phyloP scores from a whole-genome alignment of 1,284 basidiomycete species.

The Ustanciosporium gigantosporum region DNA sequence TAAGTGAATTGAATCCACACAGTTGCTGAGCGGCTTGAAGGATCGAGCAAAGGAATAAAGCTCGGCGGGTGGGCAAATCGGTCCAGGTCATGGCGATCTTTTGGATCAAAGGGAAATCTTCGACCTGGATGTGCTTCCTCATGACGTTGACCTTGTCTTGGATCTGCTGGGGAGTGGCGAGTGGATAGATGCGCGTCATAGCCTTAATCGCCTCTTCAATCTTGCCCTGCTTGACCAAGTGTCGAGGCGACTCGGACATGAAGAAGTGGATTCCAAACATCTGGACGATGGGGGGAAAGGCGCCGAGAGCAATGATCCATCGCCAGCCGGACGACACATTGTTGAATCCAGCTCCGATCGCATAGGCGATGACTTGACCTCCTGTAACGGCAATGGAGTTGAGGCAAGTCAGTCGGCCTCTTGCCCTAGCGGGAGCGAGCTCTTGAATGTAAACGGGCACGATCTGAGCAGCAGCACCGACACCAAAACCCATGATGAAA shows the following conservation, averaged over 20 bases:
- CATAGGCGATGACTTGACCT: constrained; percentile 62
- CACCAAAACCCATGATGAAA: constrained; percentile 62
- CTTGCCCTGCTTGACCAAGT: constrained; percentile 55
- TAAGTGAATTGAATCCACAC: constrained; percentile 62
- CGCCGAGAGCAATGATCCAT: constrained; percentile 62
- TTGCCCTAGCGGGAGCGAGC: constrained; percentile 60
- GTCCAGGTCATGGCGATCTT: constrained; percentile 30
- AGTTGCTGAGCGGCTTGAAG: constrained; percentile 54
- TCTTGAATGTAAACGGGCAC: constrained; percentile 63
- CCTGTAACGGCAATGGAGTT: constrained; percentile 61
- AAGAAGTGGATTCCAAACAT: constrained; percentile 55
- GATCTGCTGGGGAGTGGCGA: constrained; percentile 56
- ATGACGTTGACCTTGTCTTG: constrained; percentile 60
- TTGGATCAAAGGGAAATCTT: constrained; percentile 10
- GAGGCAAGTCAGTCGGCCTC: constrained; percentile 62
- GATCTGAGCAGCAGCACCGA: constrained; percentile 59
- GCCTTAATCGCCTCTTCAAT: constrained; percentile 51
- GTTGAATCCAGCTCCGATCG: constrained; percentile 49
- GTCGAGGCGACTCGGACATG: constrained; percentile 62
- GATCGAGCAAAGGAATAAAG: constrained; percentile 29
- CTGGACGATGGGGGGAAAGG: constrained; percentile 59
- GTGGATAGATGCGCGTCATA: constrained; percentile 50
- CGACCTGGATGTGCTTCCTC: constrained; percentile 55
- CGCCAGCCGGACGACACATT: constrained; percentile 60
- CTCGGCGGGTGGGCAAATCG: constrained; percentile 23